A percentile compares a stretch with the other conserved stretches of the same genome.
These are phyloP conservation scores for Lichtheimia ramosa DNA, from an alignment of 371 early-diverging fungal genomes.

Conservation along the genomic window DNA sequence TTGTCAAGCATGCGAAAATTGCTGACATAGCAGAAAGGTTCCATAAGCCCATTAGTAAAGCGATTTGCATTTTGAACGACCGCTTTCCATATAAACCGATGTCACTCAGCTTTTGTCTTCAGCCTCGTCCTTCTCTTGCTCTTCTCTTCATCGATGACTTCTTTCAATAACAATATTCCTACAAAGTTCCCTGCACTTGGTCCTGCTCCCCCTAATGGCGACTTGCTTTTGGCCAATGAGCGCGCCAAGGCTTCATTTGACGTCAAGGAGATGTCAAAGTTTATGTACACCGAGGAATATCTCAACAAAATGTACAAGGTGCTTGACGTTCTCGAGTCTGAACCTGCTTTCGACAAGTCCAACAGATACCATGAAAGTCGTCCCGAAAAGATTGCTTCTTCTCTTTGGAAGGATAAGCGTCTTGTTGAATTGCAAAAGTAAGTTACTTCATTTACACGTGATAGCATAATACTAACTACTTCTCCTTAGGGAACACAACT, in stretches of 20 bases:
- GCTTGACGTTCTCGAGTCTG: slow-evolving; percentile 51
- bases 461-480: neutral
- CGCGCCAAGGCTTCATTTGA: slow-evolving; percentile 59
- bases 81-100: slow-evolving; percentile 3
- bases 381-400: slow-evolving; percentile 46
- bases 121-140: neutral
- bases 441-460: slow-evolving; percentile 4
- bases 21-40: slow-evolving; percentile 5
- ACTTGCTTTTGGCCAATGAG: slow-evolving; percentile 57
- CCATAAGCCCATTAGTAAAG: slow-evolving; percentile 3
- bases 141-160: slow-evolving; percentile 8
- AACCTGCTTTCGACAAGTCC: slow-evolving; percentile 63
- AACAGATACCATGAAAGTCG: slow-evolving; percentile 56
- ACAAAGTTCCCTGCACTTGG: slow-evolving; percentile 53
- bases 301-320: slow-evolving; percentile 50
- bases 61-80: slow-evolving; percentile 9
- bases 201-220: slow-evolving; percentile 58
- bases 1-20: neutral
- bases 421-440: slow-evolving; percentile 50
- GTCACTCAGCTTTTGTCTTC: neutral
- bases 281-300: slow-evolving; percentile 55
- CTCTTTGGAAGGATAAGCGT: slow-evolving; percentile 56
- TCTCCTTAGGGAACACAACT: slow-evolving; percentile 41
- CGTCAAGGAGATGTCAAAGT: slow-evolving; percentile 51
- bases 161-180: slow-evolving; percentile 32